Evolutionary conservation across 73 alveolate species (phyloP).

Genomic region (Paramecium biaurelia): DNA sequence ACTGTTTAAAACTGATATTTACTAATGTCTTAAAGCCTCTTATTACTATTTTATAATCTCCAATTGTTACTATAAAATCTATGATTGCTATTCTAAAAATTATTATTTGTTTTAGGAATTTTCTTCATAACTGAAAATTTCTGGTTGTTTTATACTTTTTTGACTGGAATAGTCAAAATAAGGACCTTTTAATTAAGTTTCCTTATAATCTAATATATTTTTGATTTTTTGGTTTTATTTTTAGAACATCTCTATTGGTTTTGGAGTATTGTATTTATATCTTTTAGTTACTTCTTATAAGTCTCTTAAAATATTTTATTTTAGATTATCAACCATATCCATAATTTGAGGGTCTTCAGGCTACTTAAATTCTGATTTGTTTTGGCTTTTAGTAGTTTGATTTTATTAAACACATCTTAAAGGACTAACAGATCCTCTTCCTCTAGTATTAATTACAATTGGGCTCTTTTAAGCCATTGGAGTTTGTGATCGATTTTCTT

Average conservation of each 20-base stretch:
- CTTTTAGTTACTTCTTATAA: constrained; percentile 34
- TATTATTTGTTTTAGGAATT: background rate
- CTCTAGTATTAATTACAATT: constrained; percentile 31
- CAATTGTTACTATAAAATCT: background rate
- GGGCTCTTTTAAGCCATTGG: background rate
- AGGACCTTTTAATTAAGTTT: background rate
- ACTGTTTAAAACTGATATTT: background rate
- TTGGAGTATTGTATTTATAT: background rate
- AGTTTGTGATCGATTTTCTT: background rate
- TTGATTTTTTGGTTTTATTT: background rate
- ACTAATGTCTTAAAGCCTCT: background rate
- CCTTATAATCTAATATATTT: background rate
- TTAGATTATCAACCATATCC: constrained; percentile 35
- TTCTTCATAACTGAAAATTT: background rate
- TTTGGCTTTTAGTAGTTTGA: background rate
- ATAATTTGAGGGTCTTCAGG: background rate
- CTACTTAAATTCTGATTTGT: background rate
- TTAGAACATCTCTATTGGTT: background rate
- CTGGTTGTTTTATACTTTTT: background rate
- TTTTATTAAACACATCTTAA: constrained; percentile 24
- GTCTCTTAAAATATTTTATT: constrained; percentile 17
- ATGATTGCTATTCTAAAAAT: background rate
- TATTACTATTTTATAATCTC: background rate
- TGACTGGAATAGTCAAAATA: background rate
- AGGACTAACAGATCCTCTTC: constrained; percentile 50